Evolutionary conservation across 345 rosid species (phyloP), one percentile per base, ranked within the genome.

Genomic region (Excoecaria agallocha): DNA sequence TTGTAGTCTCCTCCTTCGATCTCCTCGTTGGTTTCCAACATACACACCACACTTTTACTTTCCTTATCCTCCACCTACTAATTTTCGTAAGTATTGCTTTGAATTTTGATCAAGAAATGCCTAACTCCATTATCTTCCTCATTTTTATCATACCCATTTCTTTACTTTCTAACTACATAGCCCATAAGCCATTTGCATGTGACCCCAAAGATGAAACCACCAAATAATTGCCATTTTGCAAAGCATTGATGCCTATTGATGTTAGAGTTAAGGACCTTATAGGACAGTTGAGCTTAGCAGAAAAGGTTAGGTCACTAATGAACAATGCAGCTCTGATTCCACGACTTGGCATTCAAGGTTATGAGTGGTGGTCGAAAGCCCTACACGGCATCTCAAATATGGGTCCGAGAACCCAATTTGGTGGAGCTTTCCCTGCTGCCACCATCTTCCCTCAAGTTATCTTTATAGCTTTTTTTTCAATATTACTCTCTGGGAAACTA

Each of bases 281-380:
- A 58, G 73, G 80, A 8, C 71, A 76, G 24, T 12, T 77, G 52
- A 72, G 76, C n/a, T 72, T 77, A 68, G 20, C 16, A 17, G 80
- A 77, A 72, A 77, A 77, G 49, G 62, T 77, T 3, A 38, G 37
- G 16, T 38, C 62, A 68, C 68, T 77, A 13, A 68, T 72, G 59
- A 67, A 72, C 72, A 67, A 24, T 50, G 76, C 80, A 1, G 80
- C 68, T 12, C 50, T 76, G 0, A 70, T 77, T 72, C 66, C 80
- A 0, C 59, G 80, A 30, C 76, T 77, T 0, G 80, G 80, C 20
- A 77, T 77, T 58, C 25, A 72, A 66, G 68, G 76, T 48, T 77
- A 77, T 41, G 80, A 77, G 63, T 77, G 80, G 80, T 77, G 80
- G 80, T 77, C 80, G 4, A 76, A 77, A 71, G 80, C 80, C 15